Evolutionary conservation across 495 filamentous ascomycete species (phyloP), one percentile per base, ranked within the genome.

Genomic region (Saxophila tyrrhenica): DNA sequence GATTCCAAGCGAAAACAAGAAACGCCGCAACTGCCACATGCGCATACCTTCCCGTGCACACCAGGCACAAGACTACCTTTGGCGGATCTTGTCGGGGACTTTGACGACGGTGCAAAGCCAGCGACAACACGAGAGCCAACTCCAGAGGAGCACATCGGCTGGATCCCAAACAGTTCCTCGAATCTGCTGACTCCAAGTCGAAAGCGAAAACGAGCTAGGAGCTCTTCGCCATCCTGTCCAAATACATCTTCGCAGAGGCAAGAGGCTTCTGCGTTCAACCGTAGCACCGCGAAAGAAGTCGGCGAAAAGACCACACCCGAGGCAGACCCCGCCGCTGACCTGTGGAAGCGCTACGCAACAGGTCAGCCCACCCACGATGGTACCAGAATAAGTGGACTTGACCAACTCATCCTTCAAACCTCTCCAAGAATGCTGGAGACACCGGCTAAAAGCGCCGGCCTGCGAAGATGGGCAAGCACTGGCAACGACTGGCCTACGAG

Each of bases 271-370:
- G 58, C 57, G 22, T 69, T 66, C 50, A 72, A 68, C 24, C 62
- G 48, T 16, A 62, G 65, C 29, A 73, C 60, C 80, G 39, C 73
- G 79, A 53, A 72, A 71, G 53, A 72, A 71, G 29, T 63, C 83
- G 20, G 75, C 78, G 38, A 66, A 73, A n/a, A 68, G 76, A 1
- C 77, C 50, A 89, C 89, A 0, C 87, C 87, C 22, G 82, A 86
- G 54, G 79, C 82, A 42, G 92, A 98, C 66, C 84, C 91, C 23
- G 85, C 85, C 0, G 69, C 80, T 29, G 89, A 95, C 50, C 69
- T 95, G n/a, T 94, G 88, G 89, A 87, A 83, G 59, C 81, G 85
- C 19, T 94, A 87, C 63, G 78, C 55, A 9, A 42, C 52, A 7
- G 55, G 48, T 24, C 49, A 59, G 21, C 54, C 48, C 16, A 61